Evolutionary conservation across 2,329 filamentous ascomycete species (phyloP).

Genomic region (Drechslerella coelobrocha): DNA sequence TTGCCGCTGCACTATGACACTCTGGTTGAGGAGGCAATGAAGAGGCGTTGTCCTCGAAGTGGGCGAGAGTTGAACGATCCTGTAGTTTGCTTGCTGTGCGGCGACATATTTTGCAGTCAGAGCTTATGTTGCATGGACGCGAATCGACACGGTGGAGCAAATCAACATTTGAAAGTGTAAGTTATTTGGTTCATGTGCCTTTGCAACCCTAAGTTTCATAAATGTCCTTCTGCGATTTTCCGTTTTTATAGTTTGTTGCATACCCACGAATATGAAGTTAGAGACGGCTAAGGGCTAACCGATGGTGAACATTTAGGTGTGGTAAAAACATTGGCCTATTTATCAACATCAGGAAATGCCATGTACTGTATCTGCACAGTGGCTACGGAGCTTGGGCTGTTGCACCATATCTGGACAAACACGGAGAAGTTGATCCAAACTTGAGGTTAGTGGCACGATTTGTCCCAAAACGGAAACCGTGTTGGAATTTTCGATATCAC

Average conservation of each 20-base stretch:
- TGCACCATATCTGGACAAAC: conserved; percentile 92
- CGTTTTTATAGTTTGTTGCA: not conserved
- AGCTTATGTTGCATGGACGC: conserved; percentile 83
- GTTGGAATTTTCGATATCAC: conserved; percentile 23
- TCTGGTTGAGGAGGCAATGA: conserved; percentile 88
- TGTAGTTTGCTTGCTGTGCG: conserved; percentile 90
- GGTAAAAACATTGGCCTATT: conserved; percentile 90
- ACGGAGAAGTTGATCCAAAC: conserved; percentile 93
- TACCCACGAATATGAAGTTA: not conserved
- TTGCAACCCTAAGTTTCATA: not conserved
- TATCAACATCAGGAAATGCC: conserved; percentile 96
- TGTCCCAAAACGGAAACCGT: not conserved
- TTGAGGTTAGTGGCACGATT: conserved; percentile 61
- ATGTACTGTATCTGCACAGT: conserved; percentile 83
- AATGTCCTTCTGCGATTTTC: no score
- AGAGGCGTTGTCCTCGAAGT: conserved; percentile 81
- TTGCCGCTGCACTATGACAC: conserved; percentile 90
- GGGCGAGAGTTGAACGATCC: conserved; percentile 91
- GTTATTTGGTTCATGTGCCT: conserved; percentile 58
- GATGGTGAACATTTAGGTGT: conserved; percentile 66
- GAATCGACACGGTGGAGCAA: conserved; percentile 77
- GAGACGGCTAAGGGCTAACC: not conserved
- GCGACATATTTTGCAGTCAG: conserved; percentile 95
- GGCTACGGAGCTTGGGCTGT: conserved; percentile 81
- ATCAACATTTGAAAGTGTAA: conserved; percentile 86